Conservation (phyloP, 176 grass and related monocot species). For the Carex pumila region DNA sequence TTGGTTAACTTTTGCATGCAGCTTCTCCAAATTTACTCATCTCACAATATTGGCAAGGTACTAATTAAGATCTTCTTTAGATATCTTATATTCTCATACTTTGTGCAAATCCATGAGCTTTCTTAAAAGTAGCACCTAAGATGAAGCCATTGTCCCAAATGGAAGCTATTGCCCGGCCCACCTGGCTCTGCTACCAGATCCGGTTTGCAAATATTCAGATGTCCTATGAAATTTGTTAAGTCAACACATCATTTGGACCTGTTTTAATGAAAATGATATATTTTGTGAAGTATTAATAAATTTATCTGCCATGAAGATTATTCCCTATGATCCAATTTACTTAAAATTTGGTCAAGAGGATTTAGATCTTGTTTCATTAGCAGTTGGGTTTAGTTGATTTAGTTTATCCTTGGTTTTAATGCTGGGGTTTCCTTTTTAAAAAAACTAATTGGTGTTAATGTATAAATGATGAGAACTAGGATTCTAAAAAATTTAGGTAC, state of each 20-base stretch:
- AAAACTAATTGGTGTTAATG: not conserved
- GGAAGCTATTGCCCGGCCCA: not conserved
- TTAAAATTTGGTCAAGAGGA: not conserved
- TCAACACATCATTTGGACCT: not conserved
- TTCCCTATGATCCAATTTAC: not conserved
- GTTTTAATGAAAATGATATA: not conserved
- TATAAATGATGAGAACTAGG: not conserved
- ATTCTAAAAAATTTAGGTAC: not conserved
- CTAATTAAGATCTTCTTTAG: not conserved
- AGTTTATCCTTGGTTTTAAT: not conserved
- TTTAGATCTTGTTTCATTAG: not conserved
- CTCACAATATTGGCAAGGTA: constrained; percentile 96
- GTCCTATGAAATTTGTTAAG: not conserved
- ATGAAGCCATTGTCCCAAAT: not conserved
- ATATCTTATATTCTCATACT: not conserved
- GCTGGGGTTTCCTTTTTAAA: not conserved
- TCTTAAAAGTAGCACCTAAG: not conserved
- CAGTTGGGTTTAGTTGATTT: not conserved
- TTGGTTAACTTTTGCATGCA: constrained; percentile 86
- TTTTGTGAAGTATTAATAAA: not conserved
- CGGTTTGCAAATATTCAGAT: not conserved
- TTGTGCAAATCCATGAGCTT: not conserved
- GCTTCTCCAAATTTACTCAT: constrained; percentile 89
- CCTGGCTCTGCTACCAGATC: not conserved
- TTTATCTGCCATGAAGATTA: not conserved